Base-by-base conservation (phyloP, 164 flowering plant species). In the Vitis rotundifolia region DNA sequence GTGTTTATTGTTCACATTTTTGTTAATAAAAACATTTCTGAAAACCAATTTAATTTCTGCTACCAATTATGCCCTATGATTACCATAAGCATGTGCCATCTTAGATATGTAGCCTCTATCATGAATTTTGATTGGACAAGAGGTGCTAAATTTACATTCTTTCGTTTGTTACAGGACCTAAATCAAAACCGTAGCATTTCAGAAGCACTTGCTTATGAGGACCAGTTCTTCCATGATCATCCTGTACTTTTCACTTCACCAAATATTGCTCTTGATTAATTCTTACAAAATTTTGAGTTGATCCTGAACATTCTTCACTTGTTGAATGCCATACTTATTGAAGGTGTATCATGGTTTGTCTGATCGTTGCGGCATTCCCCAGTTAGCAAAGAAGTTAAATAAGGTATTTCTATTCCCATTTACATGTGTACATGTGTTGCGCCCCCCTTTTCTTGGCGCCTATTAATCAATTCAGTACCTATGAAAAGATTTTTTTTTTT, bases 331-430 rank as follows among this genome's bases (percentile, higher is more conserved):
- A 47, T 64, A 44, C 9, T 26, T 44, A 12, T 55, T 70, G 15
- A 61, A 84, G 88, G 81, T 71, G 18, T 86, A 86, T 70, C 75
- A 78, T 57, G 77, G 74, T 65, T 75, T 84, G 37, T 61, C 80
- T 75, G 84, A 84, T 65, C 69, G 80, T 10, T 84, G 89, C 71
- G 90, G 90, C 22, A 57, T 84, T 48, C 79, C 84, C 57, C 85
- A 82, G 70, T 77, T 86, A 66, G 90, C 88, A 66, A 86, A 83
- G 73, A 84, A 83, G 77, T 73, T 86, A 79, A 86, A 82, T 65
- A 80, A 82, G 86, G 90, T 80, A 47, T 18, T 67, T 56, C 8
- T 26, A 12, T 22, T 16, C 49, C 14, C 15, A 61, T 11, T 60
- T 61, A 31, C 44, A 31, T 31, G 6, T 4, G 44, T 31, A 31